Percentiles rank a stretch among this genome's conserved stretches.
Conservation (phyloP, 352 stramenopile species). For the Pythium grandisporangium region DNA sequence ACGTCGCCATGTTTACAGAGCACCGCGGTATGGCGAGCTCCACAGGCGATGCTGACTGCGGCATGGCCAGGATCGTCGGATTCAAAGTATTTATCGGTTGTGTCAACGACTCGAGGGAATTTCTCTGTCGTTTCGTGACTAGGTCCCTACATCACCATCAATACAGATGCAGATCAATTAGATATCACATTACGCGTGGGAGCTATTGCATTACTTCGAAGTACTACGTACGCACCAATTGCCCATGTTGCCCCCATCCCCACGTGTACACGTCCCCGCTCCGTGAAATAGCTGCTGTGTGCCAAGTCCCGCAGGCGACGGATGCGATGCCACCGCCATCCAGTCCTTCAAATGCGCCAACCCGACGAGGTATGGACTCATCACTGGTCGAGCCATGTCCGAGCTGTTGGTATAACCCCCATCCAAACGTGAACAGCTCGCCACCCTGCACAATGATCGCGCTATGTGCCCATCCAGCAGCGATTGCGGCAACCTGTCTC, state of each 20-base stretch:
- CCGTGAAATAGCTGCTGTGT: constrained; percentile 54
- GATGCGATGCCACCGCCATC: constrained; percentile 24
- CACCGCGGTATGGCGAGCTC: constrained; percentile 36
- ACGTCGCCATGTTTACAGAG: constrained; percentile 29
- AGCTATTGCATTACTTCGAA: too few relatives aligned
- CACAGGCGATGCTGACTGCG: constrained; percentile 31
- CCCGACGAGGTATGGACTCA: constrained; percentile 10
- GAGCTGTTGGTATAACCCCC: constrained; percentile 74
- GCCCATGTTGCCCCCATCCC: constrained; percentile 62
- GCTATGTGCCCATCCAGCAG: constrained; percentile 46
- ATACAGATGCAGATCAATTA: too few relatives aligned
- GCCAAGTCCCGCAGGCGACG: constrained; percentile 65
- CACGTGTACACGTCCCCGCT: constrained; percentile 70
- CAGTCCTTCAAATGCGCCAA: constrained; percentile 44
- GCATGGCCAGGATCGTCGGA: constrained; percentile 15
- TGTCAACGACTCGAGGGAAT: constrained; percentile 37
- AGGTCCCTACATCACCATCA: constrained; percentile 5
- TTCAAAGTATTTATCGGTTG: constrained; percentile 13
- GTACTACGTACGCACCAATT: constrained; percentile 31
- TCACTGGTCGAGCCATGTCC: constrained; percentile 42
- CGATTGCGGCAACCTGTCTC: constrained; percentile 6
- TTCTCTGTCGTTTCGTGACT: constrained; percentile 14
- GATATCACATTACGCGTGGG: too few relatives aligned
- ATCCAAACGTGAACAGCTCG: constrained; percentile 56
- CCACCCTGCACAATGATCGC: constrained; percentile 25